Conservation (phyloP, 169 alveolate species). For the Cryptosporidium andersoni region DNA sequence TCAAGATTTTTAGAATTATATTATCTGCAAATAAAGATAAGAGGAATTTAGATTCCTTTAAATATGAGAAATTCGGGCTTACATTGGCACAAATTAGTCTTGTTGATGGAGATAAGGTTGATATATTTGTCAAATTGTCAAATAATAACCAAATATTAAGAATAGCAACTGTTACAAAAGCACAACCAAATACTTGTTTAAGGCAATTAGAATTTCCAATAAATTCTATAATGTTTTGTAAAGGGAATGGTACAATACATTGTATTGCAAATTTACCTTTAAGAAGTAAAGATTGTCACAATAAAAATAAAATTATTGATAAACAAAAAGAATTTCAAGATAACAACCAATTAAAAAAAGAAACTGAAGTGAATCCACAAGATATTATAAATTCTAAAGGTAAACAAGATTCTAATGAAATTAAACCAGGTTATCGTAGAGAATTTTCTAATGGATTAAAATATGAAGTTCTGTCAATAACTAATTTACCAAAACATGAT, state of each 20-base stretch:
- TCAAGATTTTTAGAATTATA: slow-evolving; percentile 32
- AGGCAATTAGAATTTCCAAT: slow-evolving; percentile 42
- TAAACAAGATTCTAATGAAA: neutral
- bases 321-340: slow-evolving; percentile 4
- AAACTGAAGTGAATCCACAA: neutral
- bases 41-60: neutral
- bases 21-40: slow-evolving; percentile 22
- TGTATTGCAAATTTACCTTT: slow-evolving; percentile 49
- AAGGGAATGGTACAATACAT: slow-evolving; percentile 43
- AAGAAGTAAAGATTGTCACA: neutral
- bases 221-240: slow-evolving; percentile 38
- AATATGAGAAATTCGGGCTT: slow-evolving; percentile 24
- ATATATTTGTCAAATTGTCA: slow-evolving; percentile 34
- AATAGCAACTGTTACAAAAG: slow-evolving; percentile 47
- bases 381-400: slow-evolving; percentile 2
- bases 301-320: neutral
- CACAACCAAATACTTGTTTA: slow-evolving; percentile 59
- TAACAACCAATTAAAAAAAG: neutral
- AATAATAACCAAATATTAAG: neutral
- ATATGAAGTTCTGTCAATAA: slow-evolving; percentile 53
- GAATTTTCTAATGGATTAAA: slow-evolving; percentile 57
- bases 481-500: slow-evolving; percentile 23
- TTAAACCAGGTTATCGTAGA: slow-evolving; percentile 41
- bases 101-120: slow-evolving; percentile 51
- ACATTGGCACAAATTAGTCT: slow-evolving; percentile 50